Conservation (phyloP, 192 early-diverging fungal genomes). For the Ambispora gerdemannii region DNA sequence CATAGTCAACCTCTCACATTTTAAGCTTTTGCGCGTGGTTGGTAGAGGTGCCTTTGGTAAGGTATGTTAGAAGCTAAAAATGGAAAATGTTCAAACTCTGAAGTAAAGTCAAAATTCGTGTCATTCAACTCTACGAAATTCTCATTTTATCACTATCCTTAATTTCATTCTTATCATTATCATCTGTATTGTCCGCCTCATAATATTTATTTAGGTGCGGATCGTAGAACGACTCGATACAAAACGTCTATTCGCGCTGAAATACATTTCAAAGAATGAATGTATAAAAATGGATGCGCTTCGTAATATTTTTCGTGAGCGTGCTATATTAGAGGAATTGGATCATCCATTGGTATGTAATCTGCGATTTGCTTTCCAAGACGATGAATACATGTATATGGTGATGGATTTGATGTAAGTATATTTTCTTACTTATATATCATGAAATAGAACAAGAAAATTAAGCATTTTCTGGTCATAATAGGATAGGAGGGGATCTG, state of each 20-base stretch:
- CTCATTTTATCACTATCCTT: background rate
- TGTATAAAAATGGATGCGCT: conserved; percentile 84
- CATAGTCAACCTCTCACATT: conserved; percentile 72
- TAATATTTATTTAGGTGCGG: conserved; percentile 55
- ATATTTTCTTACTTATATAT: conserved; percentile 9
- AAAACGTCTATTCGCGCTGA: conserved; percentile 72
- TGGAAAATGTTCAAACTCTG: no score
- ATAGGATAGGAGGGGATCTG: conserved; percentile 79
- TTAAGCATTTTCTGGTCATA: background rate
- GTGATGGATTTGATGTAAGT: conserved; percentile 81
- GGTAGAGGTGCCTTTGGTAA: conserved; percentile 89
- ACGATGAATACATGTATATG: conserved; percentile 86
- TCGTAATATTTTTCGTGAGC: conserved; percentile 78
- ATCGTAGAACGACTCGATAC: conserved; percentile 74
- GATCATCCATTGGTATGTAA: conserved; percentile 68
- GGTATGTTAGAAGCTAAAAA: conserved; percentile 43
- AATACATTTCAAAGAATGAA: conserved; percentile 84
- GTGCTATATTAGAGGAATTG: conserved; percentile 73
- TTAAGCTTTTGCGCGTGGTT: conserved; percentile 74
- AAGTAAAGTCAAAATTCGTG: conserved; percentile 1
- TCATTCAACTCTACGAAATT: background rate
- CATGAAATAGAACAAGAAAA: background rate
- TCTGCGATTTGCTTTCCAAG: conserved; percentile 86
- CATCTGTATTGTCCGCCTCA: background rate
- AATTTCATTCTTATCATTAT: background rate